phyloP scores from a whole-genome alignment of 345 rosid genomes.

The Punica granatum region DNA sequence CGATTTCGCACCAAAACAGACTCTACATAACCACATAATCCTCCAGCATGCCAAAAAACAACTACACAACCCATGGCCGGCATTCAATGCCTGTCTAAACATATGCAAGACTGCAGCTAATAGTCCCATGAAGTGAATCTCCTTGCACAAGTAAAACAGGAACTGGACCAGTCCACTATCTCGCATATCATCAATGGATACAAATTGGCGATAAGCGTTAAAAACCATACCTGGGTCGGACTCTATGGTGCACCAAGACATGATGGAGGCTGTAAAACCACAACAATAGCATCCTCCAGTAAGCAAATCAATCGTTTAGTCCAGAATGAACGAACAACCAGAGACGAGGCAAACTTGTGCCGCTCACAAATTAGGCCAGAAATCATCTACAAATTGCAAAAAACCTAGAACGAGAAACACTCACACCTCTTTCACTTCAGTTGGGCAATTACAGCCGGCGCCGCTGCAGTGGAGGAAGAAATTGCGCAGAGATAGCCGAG shows the following conservation, averaged over 20 bases:
- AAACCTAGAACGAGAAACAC: not conserved
- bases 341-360: no score
- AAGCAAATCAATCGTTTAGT: not conserved
- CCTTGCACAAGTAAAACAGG: not conserved
- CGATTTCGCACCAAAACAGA: not conserved
- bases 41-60: not conserved
- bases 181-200: not conserved
- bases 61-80: not conserved
- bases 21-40: not conserved
- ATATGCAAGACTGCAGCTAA: no score
- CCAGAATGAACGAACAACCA: no score
- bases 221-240: slow-evolving; percentile 80
- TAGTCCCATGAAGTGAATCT: not conserved
- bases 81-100: no score
- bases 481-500: not conserved
- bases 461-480: not conserved
- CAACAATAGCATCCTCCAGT: not conserved
- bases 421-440: not conserved
- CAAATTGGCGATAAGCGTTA: not conserved
- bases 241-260: slow-evolving; percentile 99
- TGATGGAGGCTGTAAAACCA: slow-evolving; percentile 32
- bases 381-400: not conserved
- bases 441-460: not conserved
- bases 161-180: not conserved
- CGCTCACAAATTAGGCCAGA: not conserved